Evolutionary conservation across 306 rosid species (phyloP).

Genomic region (Medicago arabica): DNA sequence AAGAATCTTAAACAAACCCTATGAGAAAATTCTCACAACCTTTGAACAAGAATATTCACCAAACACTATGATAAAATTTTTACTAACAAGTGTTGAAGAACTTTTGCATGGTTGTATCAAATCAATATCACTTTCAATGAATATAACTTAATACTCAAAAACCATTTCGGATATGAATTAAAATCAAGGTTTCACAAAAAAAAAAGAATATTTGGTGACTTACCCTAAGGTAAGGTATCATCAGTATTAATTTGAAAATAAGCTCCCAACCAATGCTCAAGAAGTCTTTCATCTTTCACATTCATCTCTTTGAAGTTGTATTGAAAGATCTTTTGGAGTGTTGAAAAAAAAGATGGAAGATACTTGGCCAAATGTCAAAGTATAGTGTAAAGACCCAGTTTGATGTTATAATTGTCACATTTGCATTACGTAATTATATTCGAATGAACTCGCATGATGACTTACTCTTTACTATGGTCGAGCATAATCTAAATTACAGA

Average conservation of each 20-base stretch:
- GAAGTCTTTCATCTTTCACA: neutral
- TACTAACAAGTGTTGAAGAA: too few relatives aligned
- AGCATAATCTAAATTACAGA: too few relatives aligned
- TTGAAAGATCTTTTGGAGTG: neutral
- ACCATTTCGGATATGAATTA: too few relatives aligned
- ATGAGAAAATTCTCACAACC: too few relatives aligned
- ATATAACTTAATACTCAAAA: too few relatives aligned
- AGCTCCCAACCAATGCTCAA: neutral
- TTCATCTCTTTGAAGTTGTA: neutral
- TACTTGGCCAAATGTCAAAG: neutral
- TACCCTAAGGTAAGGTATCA: neutral
- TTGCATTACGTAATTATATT: neutral
- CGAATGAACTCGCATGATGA: neutral
- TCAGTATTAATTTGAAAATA: neutral
- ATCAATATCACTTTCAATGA: too few relatives aligned
- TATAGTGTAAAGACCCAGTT: neutral
- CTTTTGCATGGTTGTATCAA: too few relatives aligned
- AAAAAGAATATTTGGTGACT: neutral
- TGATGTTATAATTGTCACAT: neutral
- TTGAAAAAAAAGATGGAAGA: neutral
- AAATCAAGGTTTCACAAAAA: too few relatives aligned
- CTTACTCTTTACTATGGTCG: too few relatives aligned
- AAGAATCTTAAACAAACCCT: too few relatives aligned
- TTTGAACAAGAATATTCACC: too few relatives aligned
- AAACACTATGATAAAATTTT: too few relatives aligned